Evolutionary conservation across 1,284 basidiomycete genomes (phyloP).

Genomic region (Termitomyces sp.): DNA sequence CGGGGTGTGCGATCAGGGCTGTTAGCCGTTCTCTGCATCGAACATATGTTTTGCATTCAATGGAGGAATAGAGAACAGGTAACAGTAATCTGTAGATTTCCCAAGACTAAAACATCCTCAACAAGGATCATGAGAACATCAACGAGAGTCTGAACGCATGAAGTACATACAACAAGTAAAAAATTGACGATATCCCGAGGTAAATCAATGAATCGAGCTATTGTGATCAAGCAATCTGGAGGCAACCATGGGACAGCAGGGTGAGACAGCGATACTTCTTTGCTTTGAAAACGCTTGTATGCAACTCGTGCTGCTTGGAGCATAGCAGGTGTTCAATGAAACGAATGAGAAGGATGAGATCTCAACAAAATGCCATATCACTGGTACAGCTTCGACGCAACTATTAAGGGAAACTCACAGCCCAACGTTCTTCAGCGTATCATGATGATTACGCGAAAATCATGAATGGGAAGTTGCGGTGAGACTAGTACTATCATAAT

Average conservation of each 20-base stretch:
- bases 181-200: conserved; percentile 14
- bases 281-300: background rate
- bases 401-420: conserved; percentile 1
- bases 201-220: conserved; percentile 10
- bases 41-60: conserved; percentile 14
- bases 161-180: conserved; percentile 12
- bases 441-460: background rate
- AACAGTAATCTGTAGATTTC: conserved; percentile 7
- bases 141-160: background rate
- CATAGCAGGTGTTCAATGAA: background rate
- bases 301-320: background rate
- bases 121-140: background rate
- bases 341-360: background rate
- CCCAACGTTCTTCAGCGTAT: background rate
- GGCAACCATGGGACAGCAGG: conserved; percentile 2
- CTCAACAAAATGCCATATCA: conserved; percentile 2
- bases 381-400: conserved; percentile 5
- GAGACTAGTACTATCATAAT: no score
- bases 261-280: background rate
- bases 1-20: conserved; percentile 24
- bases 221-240: conserved; percentile 11
- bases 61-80: conserved; percentile 10
- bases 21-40: conserved; percentile 17
- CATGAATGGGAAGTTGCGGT: background rate
- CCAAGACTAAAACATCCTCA: conserved; percentile 9